Conservation (phyloP, 768 basidiomycete genomes). For the Naematelia aurantialba region DNA sequence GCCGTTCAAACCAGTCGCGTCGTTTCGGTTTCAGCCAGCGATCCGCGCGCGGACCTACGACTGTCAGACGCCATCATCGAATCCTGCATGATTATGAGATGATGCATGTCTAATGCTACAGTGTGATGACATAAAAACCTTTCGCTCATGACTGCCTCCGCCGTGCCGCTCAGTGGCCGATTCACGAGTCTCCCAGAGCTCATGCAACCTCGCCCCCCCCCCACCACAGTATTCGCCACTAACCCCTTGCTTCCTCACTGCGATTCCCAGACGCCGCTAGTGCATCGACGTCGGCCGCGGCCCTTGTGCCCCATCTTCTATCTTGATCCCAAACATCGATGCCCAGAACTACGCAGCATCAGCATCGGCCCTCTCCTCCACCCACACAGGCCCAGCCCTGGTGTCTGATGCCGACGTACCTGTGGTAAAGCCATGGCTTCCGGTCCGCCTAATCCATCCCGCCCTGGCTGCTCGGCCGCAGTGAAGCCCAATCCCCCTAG, state of each 20-base stretch:
- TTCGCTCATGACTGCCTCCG: too few species aligned
- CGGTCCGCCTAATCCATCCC: conserved; percentile 22
- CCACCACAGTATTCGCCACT: too few species aligned
- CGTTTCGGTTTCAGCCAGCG: too few species aligned
- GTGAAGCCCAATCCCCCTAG: not conserved
- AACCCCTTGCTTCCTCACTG: not conserved
- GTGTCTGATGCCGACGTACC: conserved; percentile 10
- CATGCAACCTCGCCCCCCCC: too few species aligned
- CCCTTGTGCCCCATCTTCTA: conserved; percentile 13
- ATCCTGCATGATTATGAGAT: too few species aligned
- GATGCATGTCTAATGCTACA: too few species aligned
- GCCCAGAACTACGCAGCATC: conserved; percentile 33
- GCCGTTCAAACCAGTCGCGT: too few species aligned
- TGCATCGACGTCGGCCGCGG: not conserved
- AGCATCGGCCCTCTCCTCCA: not conserved
- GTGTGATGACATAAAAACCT: too few species aligned
- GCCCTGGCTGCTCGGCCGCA: not conserved
- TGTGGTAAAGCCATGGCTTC: conserved; percentile 25
- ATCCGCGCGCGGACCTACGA: too few species aligned
- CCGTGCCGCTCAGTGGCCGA: too few species aligned
- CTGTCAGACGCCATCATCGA: too few species aligned
- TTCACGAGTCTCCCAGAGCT: too few species aligned
- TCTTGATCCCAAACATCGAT: conserved; percentile 40
- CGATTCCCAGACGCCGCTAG: not conserved
- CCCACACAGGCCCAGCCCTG: not conserved